phyloP scores from a whole-genome alignment of 179 eudicot genomes.

The Beta macrorhiza region DNA sequence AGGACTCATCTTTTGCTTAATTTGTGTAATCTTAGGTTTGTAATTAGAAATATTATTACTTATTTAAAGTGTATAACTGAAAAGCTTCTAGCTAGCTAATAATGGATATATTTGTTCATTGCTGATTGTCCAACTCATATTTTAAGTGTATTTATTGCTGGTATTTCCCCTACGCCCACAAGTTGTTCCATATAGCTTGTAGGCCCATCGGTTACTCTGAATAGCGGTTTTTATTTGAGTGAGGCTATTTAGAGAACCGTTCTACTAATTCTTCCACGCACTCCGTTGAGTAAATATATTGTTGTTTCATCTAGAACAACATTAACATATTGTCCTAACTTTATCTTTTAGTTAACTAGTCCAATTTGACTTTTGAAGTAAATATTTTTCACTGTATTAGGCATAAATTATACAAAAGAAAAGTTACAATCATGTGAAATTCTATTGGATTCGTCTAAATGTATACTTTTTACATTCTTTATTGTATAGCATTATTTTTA shows the following conservation, averaged over 20 bases:
- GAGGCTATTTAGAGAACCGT: neutral
- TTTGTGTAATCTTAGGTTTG: conserved; percentile 10
- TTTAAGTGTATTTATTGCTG: neutral
- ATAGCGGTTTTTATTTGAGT: neutral
- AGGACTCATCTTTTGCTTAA: conserved; percentile 35
- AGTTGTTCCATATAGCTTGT: neutral
- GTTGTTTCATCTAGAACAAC: too few relatives aligned
- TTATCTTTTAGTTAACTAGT: too few relatives aligned
- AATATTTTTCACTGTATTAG: too few relatives aligned
- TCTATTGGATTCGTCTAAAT: too few relatives aligned
- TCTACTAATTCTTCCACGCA: too few relatives aligned
- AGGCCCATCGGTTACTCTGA: conserved; percentile 8
- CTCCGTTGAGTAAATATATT: too few relatives aligned
- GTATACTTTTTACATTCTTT: too few relatives aligned
- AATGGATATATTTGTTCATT: neutral
- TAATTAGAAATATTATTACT: conserved; percentile 12
- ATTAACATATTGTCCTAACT: too few relatives aligned
- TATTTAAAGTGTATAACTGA: conserved; percentile 2
- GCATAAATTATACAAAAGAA: too few relatives aligned
- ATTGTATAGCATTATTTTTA: too few relatives aligned
- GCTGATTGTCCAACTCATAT: conserved; percentile 12
- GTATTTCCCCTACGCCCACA: neutral
- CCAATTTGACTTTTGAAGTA: too few relatives aligned
- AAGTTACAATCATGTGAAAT: too few relatives aligned
- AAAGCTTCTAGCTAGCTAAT: conserved; percentile 17